A percentile compares a stretch with the other conserved stretches of the same genome.
phyloP scores from a whole-genome alignment of 2,329 filamentous ascomycete genomes.

The Alternaria brassicicola region DNA sequence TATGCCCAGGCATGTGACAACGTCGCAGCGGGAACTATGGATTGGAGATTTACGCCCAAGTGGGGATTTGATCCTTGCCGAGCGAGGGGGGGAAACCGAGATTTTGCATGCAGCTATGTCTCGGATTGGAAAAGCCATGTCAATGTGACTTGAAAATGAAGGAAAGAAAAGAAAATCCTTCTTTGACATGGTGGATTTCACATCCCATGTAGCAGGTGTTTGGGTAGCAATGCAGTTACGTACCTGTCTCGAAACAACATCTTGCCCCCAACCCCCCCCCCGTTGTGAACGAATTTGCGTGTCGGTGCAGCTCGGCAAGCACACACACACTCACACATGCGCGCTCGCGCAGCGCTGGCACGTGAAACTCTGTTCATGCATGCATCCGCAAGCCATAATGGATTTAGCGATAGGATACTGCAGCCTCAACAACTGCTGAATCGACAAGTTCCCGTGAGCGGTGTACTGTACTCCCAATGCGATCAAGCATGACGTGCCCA shows the following conservation, averaged over 20 bases:
- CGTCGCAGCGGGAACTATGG: neutral
- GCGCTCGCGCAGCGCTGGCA: slow-evolving; percentile 2
- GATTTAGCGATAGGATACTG: neutral
- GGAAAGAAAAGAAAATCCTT: neutral
- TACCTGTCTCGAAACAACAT: slow-evolving; percentile 5
- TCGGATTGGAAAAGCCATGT: neutral
- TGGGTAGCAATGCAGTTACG: slow-evolving; percentile 17
- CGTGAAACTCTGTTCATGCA: slow-evolving; percentile 9
- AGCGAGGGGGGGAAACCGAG: slow-evolving; percentile 7
- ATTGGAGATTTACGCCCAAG: slow-evolving; percentile 4
- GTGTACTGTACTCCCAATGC: neutral
- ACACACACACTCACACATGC: neutral
- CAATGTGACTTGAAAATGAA: slow-evolving; percentile 2
- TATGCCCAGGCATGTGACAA: slow-evolving; percentile 5
- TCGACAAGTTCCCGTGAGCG: neutral
- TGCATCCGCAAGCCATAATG: slow-evolving; percentile 1
- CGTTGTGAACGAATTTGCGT: slow-evolving; percentile 4
- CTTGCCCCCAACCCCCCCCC: neutral
- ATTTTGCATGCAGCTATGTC: neutral
- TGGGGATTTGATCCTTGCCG: slow-evolving; percentile 3
- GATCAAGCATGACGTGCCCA: neutral
- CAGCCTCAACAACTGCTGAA: slow-evolving; percentile 4
- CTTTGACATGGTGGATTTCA: neutral
- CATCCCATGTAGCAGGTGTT: neutral
- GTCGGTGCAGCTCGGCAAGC: slow-evolving; percentile 13